Percentiles rank a stretch among this genome's conserved stretches.
These are phyloP conservation scores for Crithidia thermophila DNA, from an alignment of 208 protist genomes.

Conservation along the genomic window DNA sequence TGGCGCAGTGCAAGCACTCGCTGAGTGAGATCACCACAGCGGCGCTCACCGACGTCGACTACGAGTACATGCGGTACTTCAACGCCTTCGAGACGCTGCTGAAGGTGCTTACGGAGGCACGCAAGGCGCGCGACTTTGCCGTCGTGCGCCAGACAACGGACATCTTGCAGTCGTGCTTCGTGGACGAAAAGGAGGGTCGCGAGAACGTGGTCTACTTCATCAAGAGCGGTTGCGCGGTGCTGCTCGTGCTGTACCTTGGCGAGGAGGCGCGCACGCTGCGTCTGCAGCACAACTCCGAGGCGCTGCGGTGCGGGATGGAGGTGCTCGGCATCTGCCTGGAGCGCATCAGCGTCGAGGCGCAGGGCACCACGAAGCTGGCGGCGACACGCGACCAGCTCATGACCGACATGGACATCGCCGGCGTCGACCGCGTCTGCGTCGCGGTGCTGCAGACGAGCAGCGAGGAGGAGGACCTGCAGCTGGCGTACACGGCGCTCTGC, in stretches of 20 bases:
- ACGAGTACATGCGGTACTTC: conserved; percentile 86
- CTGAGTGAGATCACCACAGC: conserved; percentile 60
- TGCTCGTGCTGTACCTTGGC: conserved; percentile 47
- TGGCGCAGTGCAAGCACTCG: conserved; percentile 62
- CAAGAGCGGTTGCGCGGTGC: conserved; percentile 50
- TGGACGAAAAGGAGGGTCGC: conserved; percentile 52
- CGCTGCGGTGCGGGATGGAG: conserved; percentile 45
- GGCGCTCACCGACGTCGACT: conserved; percentile 55
- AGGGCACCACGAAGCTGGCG: conserved; percentile 38
- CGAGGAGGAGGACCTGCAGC: conserved; percentile 52
- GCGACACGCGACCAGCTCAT: conserved; percentile 66
- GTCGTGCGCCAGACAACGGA: conserved; percentile 46
- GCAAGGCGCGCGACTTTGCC: conserved; percentile 52
- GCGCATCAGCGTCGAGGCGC: conserved; percentile 38
- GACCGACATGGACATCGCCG: conserved; percentile 58
- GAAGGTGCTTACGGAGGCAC: conserved; percentile 58
- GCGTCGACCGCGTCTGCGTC: conserved; percentile 68
- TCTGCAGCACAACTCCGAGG: conserved; percentile 38
- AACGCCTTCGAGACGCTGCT: conserved; percentile 66
- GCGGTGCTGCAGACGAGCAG: conserved; percentile 52
- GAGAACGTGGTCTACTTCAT: conserved; percentile 71
- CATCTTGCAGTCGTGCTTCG: conserved; percentile 50
- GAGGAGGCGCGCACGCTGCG: conserved; percentile 64
- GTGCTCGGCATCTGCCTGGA: conserved; percentile 65
- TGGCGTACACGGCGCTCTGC: conserved; percentile 64